phyloP scores from a whole-genome alignment of 805 yeast species.

The Teunomyces atbi region DNA sequence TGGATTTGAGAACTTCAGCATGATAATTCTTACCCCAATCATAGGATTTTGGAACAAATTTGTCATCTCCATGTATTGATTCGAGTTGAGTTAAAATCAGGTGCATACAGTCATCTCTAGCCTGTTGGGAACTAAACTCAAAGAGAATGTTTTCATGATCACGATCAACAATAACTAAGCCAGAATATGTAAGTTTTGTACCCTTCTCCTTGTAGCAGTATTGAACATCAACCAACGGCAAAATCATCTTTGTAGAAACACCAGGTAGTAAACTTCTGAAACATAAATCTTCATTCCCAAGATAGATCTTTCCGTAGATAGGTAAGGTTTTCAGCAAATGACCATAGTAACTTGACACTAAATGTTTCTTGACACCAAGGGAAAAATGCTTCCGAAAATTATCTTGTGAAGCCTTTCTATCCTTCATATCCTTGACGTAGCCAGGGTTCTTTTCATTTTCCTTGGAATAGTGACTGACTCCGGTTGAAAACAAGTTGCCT shows the following conservation, averaged over 20 bases:
- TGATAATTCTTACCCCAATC: conserved; percentile 24
- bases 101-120: conserved; percentile 72
- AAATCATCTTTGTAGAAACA: conserved; percentile 71
- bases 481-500: conserved; percentile 51
- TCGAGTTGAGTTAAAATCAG: conserved; percentile 54
- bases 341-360: conserved; percentile 69
- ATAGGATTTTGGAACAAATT: conserved; percentile 19
- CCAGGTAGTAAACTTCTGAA: conserved; percentile 81
- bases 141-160: conserved; percentile 77
- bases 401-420: conserved; percentile 47
- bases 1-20: conserved; percentile 13
- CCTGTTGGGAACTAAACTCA: conserved; percentile 63
- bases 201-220: conserved; percentile 67
- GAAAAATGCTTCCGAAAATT: conserved; percentile 68
- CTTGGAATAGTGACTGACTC: conserved; percentile 60
- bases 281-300: conserved; percentile 69
- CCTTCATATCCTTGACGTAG: conserved; percentile 44
- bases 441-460: conserved; percentile 43
- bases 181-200: conserved; percentile 63
- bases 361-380: conserved; percentile 46
- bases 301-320: conserved; percentile 76
- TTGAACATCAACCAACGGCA: conserved; percentile 75
- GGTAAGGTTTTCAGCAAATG: conserved; percentile 73
- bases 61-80: conserved; percentile 24
- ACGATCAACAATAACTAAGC: conserved; percentile 64